Conservation (phyloP, 2,329 filamentous ascomycete species). For the Trichophyton verrucosum region DNA sequence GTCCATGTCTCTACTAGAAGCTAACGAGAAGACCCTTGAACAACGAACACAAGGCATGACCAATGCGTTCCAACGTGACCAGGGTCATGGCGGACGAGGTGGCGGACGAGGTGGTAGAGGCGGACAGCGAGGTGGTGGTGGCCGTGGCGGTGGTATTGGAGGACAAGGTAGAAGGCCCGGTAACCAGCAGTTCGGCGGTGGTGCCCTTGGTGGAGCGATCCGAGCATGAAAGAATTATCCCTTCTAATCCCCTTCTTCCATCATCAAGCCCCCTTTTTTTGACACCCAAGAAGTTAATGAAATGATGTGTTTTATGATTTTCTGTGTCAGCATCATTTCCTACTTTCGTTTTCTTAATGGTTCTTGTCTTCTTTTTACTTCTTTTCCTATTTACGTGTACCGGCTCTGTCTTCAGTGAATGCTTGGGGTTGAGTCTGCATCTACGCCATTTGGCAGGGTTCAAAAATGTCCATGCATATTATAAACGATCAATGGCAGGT, state of each 20-base stretch:
- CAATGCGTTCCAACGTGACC: conserved; percentile 89
- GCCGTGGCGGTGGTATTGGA: conserved; percentile 28
- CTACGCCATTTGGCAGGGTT: conserved; percentile 12
- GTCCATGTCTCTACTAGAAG: conserved; percentile 88
- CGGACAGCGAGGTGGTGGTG: conserved; percentile 29
- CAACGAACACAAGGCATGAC: conserved; percentile 91
- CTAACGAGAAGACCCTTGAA: conserved; percentile 93
- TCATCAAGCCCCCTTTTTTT: conserved; percentile 7
- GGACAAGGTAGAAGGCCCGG: conserved; percentile 35
- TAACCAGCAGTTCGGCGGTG: conserved; percentile 39
- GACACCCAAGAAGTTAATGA: conserved; percentile 3
- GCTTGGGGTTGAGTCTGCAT: conserved; percentile 10
- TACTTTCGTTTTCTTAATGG: neutral
- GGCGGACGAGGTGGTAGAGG: conserved; percentile 50
- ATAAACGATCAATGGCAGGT: neutral
- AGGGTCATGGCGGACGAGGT: conserved; percentile 57
- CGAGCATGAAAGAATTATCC: conserved; percentile 32
- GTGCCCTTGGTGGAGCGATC: conserved; percentile 40
- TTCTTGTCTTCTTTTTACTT: neutral
- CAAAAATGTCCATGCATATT: conserved; percentile 1
- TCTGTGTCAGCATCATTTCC: conserved; percentile 2
- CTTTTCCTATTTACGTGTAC: conserved; percentile 3
- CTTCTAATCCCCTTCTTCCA: conserved; percentile 8
- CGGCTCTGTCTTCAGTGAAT: conserved; percentile 6
- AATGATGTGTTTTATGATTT: conserved; percentile 9